Conservation (phyloP, 345 rosid species). For the Euphorbia pulcherrima region DNA sequence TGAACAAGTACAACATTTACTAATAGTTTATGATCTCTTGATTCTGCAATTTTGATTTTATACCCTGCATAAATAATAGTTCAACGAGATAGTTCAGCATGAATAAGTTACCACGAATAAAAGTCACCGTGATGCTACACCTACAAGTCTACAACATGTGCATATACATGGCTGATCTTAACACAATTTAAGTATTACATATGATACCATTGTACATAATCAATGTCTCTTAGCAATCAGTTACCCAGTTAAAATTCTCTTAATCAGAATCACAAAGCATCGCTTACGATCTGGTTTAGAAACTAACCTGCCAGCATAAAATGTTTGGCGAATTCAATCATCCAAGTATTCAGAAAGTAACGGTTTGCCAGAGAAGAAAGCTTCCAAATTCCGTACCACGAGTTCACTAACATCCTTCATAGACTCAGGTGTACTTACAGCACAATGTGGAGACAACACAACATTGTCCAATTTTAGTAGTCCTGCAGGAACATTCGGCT, state of each 20-base stretch:
- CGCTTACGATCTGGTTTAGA: background rate
- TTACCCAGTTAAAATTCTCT: background rate
- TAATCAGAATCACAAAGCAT: background rate
- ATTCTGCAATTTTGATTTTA: background rate
- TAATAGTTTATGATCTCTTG: background rate
- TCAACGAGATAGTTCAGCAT: background rate
- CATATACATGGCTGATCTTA: background rate
- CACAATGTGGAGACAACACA: slow-evolving; percentile 64
- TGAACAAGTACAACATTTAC: background rate
- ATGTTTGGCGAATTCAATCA: background rate
- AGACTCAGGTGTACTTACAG: slow-evolving; percentile 51
- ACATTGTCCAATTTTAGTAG: slow-evolving; percentile 55
- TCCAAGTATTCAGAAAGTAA: background rate
- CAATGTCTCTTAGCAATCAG: background rate
- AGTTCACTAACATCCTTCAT: slow-evolving; percentile 24
- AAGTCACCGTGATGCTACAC: background rate
- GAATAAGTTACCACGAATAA: too few species aligned
- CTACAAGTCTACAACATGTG: too few species aligned
- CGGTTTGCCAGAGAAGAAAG: background rate
- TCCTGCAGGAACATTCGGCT: slow-evolving; percentile 55
- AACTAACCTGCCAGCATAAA: background rate
- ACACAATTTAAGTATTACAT: background rate
- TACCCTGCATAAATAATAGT: background rate
- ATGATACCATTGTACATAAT: background rate
- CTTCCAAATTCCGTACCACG: background rate